Conservation (phyloP, 176 grass and related monocot genomes). For the Bonia amplexicaulis region DNA sequence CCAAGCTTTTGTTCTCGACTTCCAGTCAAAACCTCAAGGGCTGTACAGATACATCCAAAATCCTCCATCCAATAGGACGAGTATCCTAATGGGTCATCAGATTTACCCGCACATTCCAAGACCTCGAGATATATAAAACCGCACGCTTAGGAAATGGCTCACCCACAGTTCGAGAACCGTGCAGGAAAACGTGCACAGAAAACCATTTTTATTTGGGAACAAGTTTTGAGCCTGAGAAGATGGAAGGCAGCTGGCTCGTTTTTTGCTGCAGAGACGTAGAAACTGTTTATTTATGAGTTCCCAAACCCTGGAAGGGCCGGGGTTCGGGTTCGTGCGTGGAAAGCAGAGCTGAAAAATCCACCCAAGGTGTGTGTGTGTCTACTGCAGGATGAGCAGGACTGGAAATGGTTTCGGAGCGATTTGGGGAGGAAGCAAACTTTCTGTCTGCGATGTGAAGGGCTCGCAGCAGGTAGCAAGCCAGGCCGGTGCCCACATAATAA, state of each 20-base stretch:
- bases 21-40: constrained; percentile 1
- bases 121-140: constrained; percentile 1
- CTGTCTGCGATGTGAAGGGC: constrained; percentile 27
- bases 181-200: neutral
- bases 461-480: neutral
- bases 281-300: constrained; percentile 41
- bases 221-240: neutral
- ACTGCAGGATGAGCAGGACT: neutral
- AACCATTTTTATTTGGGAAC: neutral
- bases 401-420: constrained; percentile 35
- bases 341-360: constrained; percentile 22
- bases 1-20: neutral
- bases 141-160: constrained; percentile 33
- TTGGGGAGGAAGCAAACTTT: constrained; percentile 34
- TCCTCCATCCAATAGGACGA: neutral
- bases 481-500: constrained; percentile 33
- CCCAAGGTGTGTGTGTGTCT: neutral
- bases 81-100: neutral
- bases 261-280: neutral
- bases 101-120: constrained; percentile 9
- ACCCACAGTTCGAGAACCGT: constrained; percentile 19
- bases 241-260: neutral
- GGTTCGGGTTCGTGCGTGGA: constrained; percentile 2
- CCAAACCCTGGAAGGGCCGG: constrained; percentile 37
- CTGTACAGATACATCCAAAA: constrained; percentile 25